These are phyloP conservation scores for Actinomortierella wolfii DNA, from an alignment of 371 early-diverging fungal genomes.

Conservation along the genomic window DNA sequence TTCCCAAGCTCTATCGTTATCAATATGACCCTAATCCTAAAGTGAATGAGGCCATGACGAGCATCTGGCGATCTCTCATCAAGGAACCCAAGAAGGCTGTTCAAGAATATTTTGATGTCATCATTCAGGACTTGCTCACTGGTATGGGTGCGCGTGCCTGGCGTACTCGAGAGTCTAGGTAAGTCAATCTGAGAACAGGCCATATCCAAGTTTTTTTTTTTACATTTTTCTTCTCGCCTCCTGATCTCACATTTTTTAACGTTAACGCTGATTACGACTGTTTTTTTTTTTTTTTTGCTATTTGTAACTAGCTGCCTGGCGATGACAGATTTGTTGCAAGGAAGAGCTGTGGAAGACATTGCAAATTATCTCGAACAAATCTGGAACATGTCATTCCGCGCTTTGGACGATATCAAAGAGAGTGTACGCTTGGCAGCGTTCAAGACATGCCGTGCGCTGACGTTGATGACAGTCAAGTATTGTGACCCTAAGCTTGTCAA, in stretches of 20 bases:
- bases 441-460: slow-evolving; percentile 76
- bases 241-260: slow-evolving; percentile 12
- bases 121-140: slow-evolving; percentile 76
- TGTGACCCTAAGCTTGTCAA: slow-evolving; percentile 77
- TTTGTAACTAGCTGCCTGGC: slow-evolving; percentile 64
- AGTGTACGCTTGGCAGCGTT: slow-evolving; percentile 88
- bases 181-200: slow-evolving; percentile 2
- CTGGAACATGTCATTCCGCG: slow-evolving; percentile 91
- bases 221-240: background rate
- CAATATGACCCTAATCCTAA: slow-evolving; percentile 89
- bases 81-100: slow-evolving; percentile 77
- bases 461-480: slow-evolving; percentile 80
- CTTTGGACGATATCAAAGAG: slow-evolving; percentile 93
- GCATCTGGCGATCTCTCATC: slow-evolving; percentile 86
- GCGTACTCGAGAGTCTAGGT: slow-evolving; percentile 82
- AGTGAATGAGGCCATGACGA: slow-evolving; percentile 86
- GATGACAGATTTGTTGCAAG: slow-evolving; percentile 78
- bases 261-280: background rate
- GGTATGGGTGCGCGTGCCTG: slow-evolving; percentile 85
- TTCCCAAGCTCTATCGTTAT: slow-evolving; percentile 86
- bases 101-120: slow-evolving; percentile 80
- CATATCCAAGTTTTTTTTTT: background rate
- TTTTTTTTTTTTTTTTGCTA: slow-evolving; percentile 2
- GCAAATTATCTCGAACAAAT: slow-evolving; percentile 76
- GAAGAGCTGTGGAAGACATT: slow-evolving; percentile 68